These are phyloP conservation scores for Rhypophila decipiens DNA, from an alignment of 495 filamentous ascomycete species.

Conservation along the genomic window DNA sequence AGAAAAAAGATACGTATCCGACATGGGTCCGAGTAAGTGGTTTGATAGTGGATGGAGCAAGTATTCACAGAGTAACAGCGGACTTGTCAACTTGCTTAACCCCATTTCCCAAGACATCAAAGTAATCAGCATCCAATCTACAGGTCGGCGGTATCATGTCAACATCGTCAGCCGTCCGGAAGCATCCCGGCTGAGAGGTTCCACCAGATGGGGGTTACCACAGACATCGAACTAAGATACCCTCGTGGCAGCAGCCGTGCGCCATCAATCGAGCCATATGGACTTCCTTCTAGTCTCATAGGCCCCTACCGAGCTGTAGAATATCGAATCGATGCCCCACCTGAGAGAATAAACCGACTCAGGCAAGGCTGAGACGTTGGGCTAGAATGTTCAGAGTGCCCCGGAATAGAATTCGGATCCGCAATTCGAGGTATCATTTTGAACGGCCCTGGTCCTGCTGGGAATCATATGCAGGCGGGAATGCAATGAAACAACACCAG, in stretches of 20 bases:
- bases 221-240: neutral
- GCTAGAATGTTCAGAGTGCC: neutral
- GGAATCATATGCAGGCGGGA: neutral
- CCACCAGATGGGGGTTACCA: neutral
- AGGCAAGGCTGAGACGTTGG: neutral
- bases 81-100: too few relatives aligned
- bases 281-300: neutral
- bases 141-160: neutral
- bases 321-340: slow-evolving; percentile 1
- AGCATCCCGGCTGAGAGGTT: neutral
- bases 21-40: neutral
- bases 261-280: neutral
- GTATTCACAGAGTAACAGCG: neutral
- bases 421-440: neutral
- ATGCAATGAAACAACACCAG: neutral
- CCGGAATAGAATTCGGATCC: too few relatives aligned
- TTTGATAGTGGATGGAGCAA: neutral
- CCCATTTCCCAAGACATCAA: too few relatives aligned
- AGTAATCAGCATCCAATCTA: too few relatives aligned
- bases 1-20: slow-evolving; percentile 10
- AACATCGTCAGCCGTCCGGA: neutral
- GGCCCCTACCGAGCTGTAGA: slow-evolving; percentile 16
- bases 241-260: neutral
- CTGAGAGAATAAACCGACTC: neutral
- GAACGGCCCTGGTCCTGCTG: slow-evolving; percentile 1